Evolutionary conservation across 441 rosid genomes (phyloP), one percentile per base, ranked within the genome.

Genomic region (Pelargonium cotyledonis): DNA sequence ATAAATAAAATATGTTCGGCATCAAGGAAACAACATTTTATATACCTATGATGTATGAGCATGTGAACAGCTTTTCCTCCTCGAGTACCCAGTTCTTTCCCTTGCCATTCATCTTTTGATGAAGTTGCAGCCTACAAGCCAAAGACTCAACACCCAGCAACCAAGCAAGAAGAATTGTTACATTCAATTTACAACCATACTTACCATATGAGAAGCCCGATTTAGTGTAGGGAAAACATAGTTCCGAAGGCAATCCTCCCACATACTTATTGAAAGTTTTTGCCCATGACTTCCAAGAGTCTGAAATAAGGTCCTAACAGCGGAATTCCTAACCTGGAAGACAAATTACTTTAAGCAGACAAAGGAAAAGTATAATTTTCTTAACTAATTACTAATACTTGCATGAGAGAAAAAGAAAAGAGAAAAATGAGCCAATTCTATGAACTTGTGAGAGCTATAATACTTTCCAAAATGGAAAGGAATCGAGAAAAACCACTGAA

Each of bases 171-270:
- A 21, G 71, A 57, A 66, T 65, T 66, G 49, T 65, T 44, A 60
- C 29, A 63, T 68, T 73, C 75, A 60, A 43, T 70, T 14, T 23
- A 57, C 18, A 67, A 57, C 66, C n/a, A 18, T 10, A 67, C 73
- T 67, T 87, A 95, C 98, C 99, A 85, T 95, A 83, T 90, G 90
- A 78, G 97, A 92, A 72, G 92, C 96, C n/a, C 80, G 84, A 81
- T 88, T 92, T 77, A 95, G 69, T 77, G 87, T 89, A 14, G 98
- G 98, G 77, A 95, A 92, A 72, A 95, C 85, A 82, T 90, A 92
- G 76, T 95, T 91, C 96, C 98, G 89, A 66, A 92, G 94, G 78
- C 97, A 92, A 75, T 95, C 92, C 83, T 92, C 99, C 98, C 99
- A 95, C 97, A 95, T 92, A 80, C 81, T 77, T 80, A 83, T 80